Percentiles rank a stretch among this genome's conserved stretches.
These are phyloP conservation scores for Termitomyces sp. DNA, from an alignment of 768 basidiomycete species.

Conservation along the genomic window DNA sequence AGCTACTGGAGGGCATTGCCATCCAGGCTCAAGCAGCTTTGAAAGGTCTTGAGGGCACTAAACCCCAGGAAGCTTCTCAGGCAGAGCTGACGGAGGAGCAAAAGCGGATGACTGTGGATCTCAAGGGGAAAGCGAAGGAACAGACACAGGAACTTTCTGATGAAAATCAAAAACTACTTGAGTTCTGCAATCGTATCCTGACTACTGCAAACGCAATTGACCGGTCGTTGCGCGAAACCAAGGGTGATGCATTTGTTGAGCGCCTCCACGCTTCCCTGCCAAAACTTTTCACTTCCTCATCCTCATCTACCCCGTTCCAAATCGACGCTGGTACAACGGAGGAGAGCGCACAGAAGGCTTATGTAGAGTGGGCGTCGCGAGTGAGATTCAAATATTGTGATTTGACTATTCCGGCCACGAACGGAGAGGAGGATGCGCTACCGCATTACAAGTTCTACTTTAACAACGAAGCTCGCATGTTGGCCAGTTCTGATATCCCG, in stretches of 20 bases:
- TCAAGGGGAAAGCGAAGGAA: constrained; percentile 67
- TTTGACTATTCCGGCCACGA: constrained; percentile 45
- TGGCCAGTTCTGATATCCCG: constrained; percentile 81
- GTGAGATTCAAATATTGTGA: constrained; percentile 92
- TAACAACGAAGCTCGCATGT: constrained; percentile 79
- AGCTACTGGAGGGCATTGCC: constrained; percentile 85
- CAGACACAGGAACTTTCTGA: constrained; percentile 43
- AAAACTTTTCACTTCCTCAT: constrained; percentile 52
- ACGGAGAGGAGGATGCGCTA: constrained; percentile 41
- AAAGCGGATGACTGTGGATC: constrained; percentile 72
- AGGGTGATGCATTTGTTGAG: constrained; percentile 82
- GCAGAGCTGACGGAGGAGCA: constrained; percentile 84
- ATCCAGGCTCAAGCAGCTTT: constrained; percentile 92
- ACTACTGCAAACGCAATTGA: constrained; percentile 83
- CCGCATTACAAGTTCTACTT: constrained; percentile 82
- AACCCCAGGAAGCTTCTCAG: constrained; percentile 38
- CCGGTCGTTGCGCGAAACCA: constrained; percentile 80
- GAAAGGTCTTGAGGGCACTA: constrained; percentile 75
- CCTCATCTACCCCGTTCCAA: constrained; percentile 32
- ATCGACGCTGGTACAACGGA: constrained; percentile 57
- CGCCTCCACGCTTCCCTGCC: constrained; percentile 74
- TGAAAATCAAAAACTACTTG: constrained; percentile 72
- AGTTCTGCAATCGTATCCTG: constrained; percentile 84
- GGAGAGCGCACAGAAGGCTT: constrained; percentile 62
- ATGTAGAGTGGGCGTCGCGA: constrained; percentile 79